Percentiles rank a stretch among this genome's conserved stretches.
Evolutionary conservation across 1,284 basidiomycete species (phyloP).

Genomic region (Ceratobasidium sp.): DNA sequence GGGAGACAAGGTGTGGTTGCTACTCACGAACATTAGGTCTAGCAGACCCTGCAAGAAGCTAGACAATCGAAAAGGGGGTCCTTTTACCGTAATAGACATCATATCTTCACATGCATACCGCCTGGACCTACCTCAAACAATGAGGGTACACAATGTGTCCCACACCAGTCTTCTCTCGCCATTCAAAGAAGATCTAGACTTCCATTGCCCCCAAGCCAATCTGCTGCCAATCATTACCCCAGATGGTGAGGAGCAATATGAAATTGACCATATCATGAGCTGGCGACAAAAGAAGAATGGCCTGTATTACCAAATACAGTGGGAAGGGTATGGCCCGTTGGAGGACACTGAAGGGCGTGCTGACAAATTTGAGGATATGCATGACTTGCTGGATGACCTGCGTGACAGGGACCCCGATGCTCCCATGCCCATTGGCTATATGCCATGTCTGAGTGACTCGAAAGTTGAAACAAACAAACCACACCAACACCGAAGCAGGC

Average conservation of each 20-base stretch:
- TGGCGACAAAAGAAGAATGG: neutral
- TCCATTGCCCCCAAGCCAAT: neutral
- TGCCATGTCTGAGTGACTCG: too few species aligned
- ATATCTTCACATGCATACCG: conserved; percentile 15
- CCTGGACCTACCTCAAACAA: conserved; percentile 13
- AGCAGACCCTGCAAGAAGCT: conserved; percentile 6
- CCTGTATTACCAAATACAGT: neutral
- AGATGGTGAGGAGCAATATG: conserved; percentile 27
- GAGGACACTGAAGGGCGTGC: neutral
- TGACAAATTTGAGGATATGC: too few species aligned
- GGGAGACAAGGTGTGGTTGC: too few species aligned
- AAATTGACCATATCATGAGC: conserved; percentile 20
- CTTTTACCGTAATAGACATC: conserved; percentile 24
- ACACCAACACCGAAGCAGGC: too few species aligned
- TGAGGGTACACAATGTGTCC: conserved; percentile 36
- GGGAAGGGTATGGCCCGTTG: neutral
- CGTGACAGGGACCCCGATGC: too few species aligned
- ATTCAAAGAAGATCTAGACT: neutral
- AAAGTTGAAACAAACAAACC: too few species aligned
- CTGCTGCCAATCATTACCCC: conserved; percentile 1
- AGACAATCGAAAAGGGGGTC: conserved; percentile 4
- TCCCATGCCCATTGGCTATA: too few species aligned
- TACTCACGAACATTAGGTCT: neutral
- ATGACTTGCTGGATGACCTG: too few species aligned
- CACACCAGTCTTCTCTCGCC: neutral